phyloP scores from a whole-genome alignment of 345 rosid species.

The Litchi chinensis region DNA sequence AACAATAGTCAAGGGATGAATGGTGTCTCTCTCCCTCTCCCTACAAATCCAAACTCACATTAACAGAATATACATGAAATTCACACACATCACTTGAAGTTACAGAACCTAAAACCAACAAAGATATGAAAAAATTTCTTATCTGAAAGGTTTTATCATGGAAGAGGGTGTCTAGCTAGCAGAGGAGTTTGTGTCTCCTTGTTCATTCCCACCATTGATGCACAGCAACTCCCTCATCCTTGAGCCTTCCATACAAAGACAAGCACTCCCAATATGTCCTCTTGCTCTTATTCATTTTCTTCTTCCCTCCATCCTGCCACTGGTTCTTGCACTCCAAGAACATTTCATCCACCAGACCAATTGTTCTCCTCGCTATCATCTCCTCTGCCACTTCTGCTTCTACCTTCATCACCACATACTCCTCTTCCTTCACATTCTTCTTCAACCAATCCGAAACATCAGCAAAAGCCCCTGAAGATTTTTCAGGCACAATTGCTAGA shows the following conservation, averaged over 20 bases:
- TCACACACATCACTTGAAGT: background rate
- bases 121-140: background rate
- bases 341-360: conserved; percentile 70
- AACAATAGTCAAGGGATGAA: too few relatives aligned
- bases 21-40: background rate
- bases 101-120: background rate
- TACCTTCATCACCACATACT: conserved; percentile 84
- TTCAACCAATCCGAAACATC: conserved; percentile 71
- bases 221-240: conserved; percentile 77
- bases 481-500: conserved; percentile 48
- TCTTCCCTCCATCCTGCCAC: background rate
- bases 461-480: conserved; percentile 18
- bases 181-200: background rate
- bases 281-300: conserved; percentile 35
- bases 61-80: background rate
- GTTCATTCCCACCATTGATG: conserved; percentile 84
- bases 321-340: conserved; percentile 83
- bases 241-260: conserved; percentile 72
- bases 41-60: background rate
- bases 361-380: conserved; percentile 59
- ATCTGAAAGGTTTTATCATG: too few relatives aligned
- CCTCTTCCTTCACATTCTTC: conserved; percentile 63
- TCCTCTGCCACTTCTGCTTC: conserved; percentile 77
- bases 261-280: conserved; percentile 84
- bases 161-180: background rate